Evolutionary conservation across 192 early-diverging fungal genomes (phyloP).

Genomic region (Helicostylum pulchrum): DNA sequence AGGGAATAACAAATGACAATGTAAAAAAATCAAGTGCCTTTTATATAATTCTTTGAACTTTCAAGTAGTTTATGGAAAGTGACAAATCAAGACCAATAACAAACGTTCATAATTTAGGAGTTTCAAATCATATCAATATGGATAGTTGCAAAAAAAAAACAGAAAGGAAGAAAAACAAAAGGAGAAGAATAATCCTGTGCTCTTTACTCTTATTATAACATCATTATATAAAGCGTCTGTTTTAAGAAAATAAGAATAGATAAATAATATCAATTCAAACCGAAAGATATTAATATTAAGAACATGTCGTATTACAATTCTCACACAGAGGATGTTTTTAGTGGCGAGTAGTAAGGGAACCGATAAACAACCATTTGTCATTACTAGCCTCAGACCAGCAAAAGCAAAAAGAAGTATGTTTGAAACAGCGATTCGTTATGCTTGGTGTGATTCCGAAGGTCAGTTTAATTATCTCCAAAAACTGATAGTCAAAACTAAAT

Average conservation of each 20-base stretch:
- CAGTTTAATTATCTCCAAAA: not conserved
- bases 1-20: not conserved
- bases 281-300: no score
- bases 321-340: not conserved
- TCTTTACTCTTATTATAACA: no score
- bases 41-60: constrained; percentile 7
- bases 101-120: constrained; percentile 3
- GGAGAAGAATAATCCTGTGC: no score
- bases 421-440: not conserved
- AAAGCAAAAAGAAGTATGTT: constrained; percentile 1
- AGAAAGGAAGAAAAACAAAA: no score
- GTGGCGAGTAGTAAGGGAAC: constrained; percentile 22
- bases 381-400: constrained; percentile 33
- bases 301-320: no score
- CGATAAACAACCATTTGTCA: constrained; percentile 27
- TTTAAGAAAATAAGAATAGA: no score
- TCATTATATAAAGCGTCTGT: no score
- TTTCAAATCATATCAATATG: not conserved
- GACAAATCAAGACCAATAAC: constrained; percentile 24
- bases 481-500: not conserved
- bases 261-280: no score
- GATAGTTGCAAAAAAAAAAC: no score
- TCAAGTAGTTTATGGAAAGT: constrained; percentile 4
- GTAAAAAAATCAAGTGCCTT: constrained; percentile 7
- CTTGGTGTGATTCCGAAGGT: not conserved